A percentile compares a stretch with the other conserved stretches of the same genome.
phyloP scores from a whole-genome alignment of 768 basidiomycete species.

The Termitomyces sp. region DNA sequence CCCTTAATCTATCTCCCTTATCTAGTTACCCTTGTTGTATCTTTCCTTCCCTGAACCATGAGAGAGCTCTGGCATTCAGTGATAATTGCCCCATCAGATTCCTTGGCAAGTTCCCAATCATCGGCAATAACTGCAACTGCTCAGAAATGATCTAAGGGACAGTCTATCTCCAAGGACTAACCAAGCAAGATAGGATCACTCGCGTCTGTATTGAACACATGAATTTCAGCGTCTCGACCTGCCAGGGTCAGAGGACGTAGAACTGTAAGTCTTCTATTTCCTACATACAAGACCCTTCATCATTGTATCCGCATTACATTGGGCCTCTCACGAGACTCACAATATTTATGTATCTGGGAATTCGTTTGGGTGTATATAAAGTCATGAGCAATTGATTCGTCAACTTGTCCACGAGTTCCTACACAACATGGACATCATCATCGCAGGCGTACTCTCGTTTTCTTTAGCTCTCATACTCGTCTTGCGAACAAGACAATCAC shows the following conservation, averaged over 20 bases:
- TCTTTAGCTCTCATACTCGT: background rate
- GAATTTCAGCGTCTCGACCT: background rate
- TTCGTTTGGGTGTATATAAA: background rate
- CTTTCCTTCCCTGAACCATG: no score
- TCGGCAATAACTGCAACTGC: background rate
- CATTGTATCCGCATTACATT: background rate
- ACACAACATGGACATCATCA: conserved; percentile 1
- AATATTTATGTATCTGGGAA: background rate
- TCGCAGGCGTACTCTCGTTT: background rate
- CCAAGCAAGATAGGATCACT: background rate
- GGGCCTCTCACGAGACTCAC: background rate
- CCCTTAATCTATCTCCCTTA: background rate
- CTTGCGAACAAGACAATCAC: background rate
- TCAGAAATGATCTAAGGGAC: background rate
- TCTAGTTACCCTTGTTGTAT: background rate
- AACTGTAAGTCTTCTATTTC: background rate
- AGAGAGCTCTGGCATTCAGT: background rate
- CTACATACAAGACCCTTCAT: background rate
- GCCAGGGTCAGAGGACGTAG: background rate
- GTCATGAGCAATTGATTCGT: background rate
- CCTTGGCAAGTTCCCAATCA: background rate
- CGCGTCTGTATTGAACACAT: background rate
- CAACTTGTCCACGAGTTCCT: background rate
- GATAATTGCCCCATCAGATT: background rate
- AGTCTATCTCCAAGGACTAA: background rate